phyloP scores from a whole-genome alignment of 257 asterid species.

The Solanum medicagineum region DNA sequence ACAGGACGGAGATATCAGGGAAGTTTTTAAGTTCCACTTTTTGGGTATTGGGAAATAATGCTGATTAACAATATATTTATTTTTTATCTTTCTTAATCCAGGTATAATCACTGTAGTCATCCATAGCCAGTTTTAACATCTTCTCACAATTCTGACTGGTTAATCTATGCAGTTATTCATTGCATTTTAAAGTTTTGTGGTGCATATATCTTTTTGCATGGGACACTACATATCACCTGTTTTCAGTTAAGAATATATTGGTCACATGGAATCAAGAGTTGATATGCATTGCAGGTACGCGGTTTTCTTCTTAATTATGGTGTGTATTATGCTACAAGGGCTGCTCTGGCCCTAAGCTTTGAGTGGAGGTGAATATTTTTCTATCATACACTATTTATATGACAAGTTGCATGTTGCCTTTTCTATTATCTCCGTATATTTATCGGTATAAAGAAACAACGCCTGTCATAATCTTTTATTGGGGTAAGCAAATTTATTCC shows the following conservation, averaged over 20 bases:
- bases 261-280: neutral
- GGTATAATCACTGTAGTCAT: neutral
- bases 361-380: constrained; percentile 70
- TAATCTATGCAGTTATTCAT: neutral
- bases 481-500: neutral
- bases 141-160: neutral
- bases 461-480: neutral
- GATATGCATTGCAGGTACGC: constrained; percentile 49
- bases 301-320: constrained; percentile 96
- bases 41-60: neutral
- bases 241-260: neutral
- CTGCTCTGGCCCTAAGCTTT: constrained; percentile 87
- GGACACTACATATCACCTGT: neutral
- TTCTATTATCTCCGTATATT: neutral
- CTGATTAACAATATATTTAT: neutral
- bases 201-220: neutral
- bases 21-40: neutral
- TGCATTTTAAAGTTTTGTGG: neutral
- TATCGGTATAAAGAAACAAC: neutral
- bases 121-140: neutral
- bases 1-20: neutral
- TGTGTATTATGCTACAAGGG: constrained; percentile 90
- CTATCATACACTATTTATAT: neutral
- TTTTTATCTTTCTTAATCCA: neutral
- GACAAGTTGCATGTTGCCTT: neutral